Base-by-base conservation (phyloP, 352 stramenopile species). In the Pythium utonaiense region DNA sequence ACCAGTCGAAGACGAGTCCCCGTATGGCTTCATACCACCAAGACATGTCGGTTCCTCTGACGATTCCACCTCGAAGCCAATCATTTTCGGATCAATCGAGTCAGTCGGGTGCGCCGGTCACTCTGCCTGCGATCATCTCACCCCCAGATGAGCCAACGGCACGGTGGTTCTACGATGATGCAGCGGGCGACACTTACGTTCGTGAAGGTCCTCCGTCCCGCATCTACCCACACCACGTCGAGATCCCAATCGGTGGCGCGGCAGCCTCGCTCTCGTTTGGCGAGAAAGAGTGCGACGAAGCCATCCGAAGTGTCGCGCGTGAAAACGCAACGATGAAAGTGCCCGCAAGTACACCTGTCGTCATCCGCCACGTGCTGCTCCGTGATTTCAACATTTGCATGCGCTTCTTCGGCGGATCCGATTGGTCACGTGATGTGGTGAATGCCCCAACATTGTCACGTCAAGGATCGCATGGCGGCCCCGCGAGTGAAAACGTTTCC, bases 341-440 rank as follows among this genome's bases (percentile, higher is more conserved):
- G 19, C 50, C 69, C 40, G 71, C 74, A 9, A 70, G 67, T 12
- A 50, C 80, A 3, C 83, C 86, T 1, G 56, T 93, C n/a, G 78
- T 93, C 4, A 70, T 92, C 22, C 86, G 78, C 33, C 82, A 91
- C 38, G 77, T 96, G n/a, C 57, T 96, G 17, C 62, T 96, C 25
- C 85, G 86, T 31, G 86, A 96, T 27, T 93, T 96, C 30, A 95
- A 89, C 53, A 78, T 96, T 45, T 90, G 86, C 69, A 91, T 94
- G 77, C 80, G 85, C 3, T 91, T 96, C 62, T 96, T 96, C 63
- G 86, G 85, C 41, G 86, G 86, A 0, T 89, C 74, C 13, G 86
- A 96, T 57, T 96, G 84, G 85, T 83, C 73, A 1, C 71, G 78
- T 17, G 77, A 90, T 53, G 61, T 69, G 1, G 73, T 68, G 22